phyloP scores from a whole-genome alignment of 2,329 filamentous ascomycete species.

The Thermoascus crustaceus region DNA sequence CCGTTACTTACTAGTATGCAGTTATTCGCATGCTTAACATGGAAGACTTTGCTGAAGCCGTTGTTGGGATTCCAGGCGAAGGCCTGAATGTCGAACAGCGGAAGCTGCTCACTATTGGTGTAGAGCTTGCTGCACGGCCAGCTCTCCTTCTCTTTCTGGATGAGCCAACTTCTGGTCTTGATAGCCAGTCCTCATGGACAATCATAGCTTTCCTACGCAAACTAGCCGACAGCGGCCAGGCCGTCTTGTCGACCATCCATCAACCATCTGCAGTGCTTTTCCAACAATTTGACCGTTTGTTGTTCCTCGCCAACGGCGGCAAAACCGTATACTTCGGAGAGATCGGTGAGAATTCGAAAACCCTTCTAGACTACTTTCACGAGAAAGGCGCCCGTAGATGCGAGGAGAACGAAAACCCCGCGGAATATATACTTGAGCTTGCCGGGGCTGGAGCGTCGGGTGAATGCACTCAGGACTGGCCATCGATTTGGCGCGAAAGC shows the following conservation, averaged over 20 bases:
- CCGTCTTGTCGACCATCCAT: conserved; percentile 87
- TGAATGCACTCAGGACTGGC: conserved; percentile 57
- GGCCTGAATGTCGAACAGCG: conserved; percentile 56
- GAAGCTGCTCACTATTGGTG: conserved; percentile 77
- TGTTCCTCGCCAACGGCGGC: conserved; percentile 56
- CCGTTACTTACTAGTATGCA: background rate
- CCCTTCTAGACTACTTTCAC: conserved; percentile 57
- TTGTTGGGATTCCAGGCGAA: conserved; percentile 80
- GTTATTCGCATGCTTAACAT: conserved; percentile 83
- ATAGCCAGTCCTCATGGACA: conserved; percentile 84
- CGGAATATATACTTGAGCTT: conserved; percentile 60
- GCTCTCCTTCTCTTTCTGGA: conserved; percentile 81
- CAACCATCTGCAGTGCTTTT: conserved; percentile 88
- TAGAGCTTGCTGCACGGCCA: conserved; percentile 86
- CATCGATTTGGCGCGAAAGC: conserved; percentile 52
- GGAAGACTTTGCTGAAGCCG: conserved; percentile 77
- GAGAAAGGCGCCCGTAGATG: conserved; percentile 52
- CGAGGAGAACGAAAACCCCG: conserved; percentile 56
- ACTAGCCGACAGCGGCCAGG: conserved; percentile 75
- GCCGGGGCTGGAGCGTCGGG: conserved; percentile 52
- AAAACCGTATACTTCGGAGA: conserved; percentile 61
- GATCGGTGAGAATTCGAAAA: conserved; percentile 50
- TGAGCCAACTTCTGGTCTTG: conserved; percentile 85
- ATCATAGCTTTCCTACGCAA: conserved; percentile 79
- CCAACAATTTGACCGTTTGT: conserved; percentile 62